Base-by-base conservation (phyloP, 2,329 filamentous ascomycete species). In the Penicillium sp. region DNA sequence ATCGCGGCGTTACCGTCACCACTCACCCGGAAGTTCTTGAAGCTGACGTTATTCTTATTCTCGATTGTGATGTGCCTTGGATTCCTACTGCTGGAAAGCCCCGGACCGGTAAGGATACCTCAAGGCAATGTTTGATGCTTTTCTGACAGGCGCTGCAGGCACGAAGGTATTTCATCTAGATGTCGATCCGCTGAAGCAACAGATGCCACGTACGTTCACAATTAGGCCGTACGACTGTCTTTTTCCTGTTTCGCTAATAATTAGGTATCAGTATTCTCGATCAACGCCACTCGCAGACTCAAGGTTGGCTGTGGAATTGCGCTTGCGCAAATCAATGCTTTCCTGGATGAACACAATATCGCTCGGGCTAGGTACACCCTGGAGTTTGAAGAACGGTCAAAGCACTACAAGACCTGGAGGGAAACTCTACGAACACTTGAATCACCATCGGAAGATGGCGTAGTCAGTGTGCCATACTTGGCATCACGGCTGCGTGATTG, bases 31-130 rank as follows among this genome's bases (percentile, higher is more conserved):
- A 80, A 42, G 88, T 96, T 68, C 81, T 80, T 51, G 83, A 83
- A 1, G 90, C 92, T 1, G 92, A 96, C 68, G 84, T 90, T 6
- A 93, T 96, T 55, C 63, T 96, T 0, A 86, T 96, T 5, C 64
- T 95, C 27, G 88, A 96, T 71, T 93, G 90, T 60, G 91, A 96
- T 66, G 90, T 96, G 0, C 91, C 92, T 0, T 96, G 91, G 90
- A 92, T 97, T 56, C 85, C 86, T 13, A 93, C 89, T 0, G 83
- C 84, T 55, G 84, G 82, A 66, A 76, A 78, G 38, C 85, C 85
- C 0, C 38, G 50, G 16, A 56, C 51, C 10, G 58, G 60, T 58
- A 55, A 15, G 16, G 9, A 9, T 12, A 7, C 2, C 15, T 2
- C 18, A 5, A 9, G 23, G 1, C 6, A 3, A 10, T 31, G 3